phyloP scores from a whole-genome alignment of 2,329 filamentous ascomycete genomes.

The Rutstroemia sp. region DNA sequence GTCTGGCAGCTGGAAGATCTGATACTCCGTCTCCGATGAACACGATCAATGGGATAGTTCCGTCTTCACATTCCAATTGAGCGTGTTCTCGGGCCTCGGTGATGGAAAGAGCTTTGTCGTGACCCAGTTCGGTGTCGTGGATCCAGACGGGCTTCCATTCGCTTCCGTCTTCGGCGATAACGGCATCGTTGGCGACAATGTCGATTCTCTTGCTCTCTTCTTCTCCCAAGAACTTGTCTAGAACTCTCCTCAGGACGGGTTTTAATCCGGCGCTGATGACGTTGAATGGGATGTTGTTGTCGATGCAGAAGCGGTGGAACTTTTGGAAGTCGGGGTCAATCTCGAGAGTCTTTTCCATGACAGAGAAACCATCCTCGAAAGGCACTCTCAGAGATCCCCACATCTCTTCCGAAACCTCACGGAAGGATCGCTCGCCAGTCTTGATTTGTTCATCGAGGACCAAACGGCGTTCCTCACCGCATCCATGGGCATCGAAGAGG shows the following conservation, averaged over 20 bases:
- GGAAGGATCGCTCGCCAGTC: constrained; percentile 56
- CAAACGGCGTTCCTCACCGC: constrained; percentile 47
- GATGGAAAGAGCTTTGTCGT: constrained; percentile 60
- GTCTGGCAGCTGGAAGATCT: constrained; percentile 56
- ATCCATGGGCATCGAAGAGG: constrained; percentile 59
- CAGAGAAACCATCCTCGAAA: constrained; percentile 59
- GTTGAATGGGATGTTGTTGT: constrained; percentile 59
- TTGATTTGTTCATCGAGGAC: constrained; percentile 58
- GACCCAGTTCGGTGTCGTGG: constrained; percentile 56
- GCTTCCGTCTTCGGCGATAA: constrained; percentile 49
- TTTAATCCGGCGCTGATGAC: constrained; percentile 63
- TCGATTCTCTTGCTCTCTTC: constrained; percentile 39
- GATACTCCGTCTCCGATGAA: constrained; percentile 66
- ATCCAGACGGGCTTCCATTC: constrained; percentile 61
- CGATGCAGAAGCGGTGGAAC: constrained; percentile 58
- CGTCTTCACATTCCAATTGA: constrained; percentile 47
- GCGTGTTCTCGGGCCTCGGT: constrained; percentile 51
- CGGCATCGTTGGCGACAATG: constrained; percentile 61
- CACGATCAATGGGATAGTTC: constrained; percentile 56
- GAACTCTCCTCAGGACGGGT: constrained; percentile 51
- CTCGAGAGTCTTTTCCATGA: constrained; percentile 54
- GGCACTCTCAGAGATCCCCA: constrained; percentile 60
- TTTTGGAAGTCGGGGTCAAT: constrained; percentile 56
- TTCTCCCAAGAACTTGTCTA: constrained; percentile 59
- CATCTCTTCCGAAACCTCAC: constrained; percentile 66